Evolutionary conservation across 2,329 filamentous ascomycete species (phyloP).

Genomic region (Stagonosporopsis vannaccii): DNA sequence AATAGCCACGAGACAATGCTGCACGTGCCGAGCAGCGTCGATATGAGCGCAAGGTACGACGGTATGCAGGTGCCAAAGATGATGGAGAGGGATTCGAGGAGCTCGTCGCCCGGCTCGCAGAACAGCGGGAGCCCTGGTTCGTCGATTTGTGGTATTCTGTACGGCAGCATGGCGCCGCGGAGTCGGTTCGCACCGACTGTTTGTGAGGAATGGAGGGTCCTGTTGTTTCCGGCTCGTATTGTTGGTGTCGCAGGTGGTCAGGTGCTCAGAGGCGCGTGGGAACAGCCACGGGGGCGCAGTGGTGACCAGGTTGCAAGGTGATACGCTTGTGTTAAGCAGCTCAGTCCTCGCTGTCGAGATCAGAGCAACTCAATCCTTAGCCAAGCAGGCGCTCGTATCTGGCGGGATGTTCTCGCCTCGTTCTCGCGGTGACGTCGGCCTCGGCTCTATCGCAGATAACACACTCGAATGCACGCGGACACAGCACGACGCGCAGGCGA

Average conservation of each 20-base stretch:
- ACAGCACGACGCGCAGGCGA: not conserved
- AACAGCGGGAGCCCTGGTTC: constrained; percentile 60
- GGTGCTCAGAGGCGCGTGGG: constrained; percentile 29
- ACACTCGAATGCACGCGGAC: constrained; percentile 2
- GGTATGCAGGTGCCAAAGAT: constrained; percentile 69
- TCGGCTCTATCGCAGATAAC: constrained; percentile 17
- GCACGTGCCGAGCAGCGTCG: constrained; percentile 65
- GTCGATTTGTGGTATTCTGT: constrained; percentile 42
- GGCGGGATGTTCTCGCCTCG: not conserved
- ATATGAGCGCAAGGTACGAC: constrained; percentile 67
- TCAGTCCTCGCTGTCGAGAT: not conserved
- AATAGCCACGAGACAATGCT: constrained; percentile 74
- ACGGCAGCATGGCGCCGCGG: constrained; percentile 41
- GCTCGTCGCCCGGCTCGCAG: constrained; percentile 66
- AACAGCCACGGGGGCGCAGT: constrained; percentile 39
- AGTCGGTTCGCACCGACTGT: not conserved
- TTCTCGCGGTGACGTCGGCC: constrained; percentile 14
- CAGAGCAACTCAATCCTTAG: not conserved
- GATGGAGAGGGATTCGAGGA: constrained; percentile 65
- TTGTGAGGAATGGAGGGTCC: constrained; percentile 15
- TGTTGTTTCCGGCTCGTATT: not conserved
- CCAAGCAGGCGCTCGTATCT: not conserved
- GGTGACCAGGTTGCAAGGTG: constrained; percentile 11
- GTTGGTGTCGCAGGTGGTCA: constrained; percentile 26
- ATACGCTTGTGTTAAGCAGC: not conserved